Evolutionary conservation across 2,329 filamentous ascomycete species (phyloP), one percentile per base, ranked within the genome.

Genomic region (Cercospora berteroae): DNA sequence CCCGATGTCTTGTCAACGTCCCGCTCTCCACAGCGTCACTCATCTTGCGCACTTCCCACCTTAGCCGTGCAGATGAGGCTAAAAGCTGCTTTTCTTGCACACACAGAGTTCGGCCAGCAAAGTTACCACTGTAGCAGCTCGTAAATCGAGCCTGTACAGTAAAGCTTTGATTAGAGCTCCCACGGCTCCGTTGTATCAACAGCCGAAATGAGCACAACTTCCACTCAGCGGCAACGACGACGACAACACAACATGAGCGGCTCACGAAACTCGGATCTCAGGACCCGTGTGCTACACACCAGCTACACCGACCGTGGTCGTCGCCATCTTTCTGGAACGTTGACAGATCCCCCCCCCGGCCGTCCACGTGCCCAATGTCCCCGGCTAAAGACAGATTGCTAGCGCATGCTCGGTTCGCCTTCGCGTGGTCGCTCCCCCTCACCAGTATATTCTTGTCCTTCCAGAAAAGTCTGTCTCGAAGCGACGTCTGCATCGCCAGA

Each of bases 401-500:
- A 63, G 60, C 48, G 48, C 44, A 25, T 33, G 27, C 50, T 57
- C 18, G 50, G n/a, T 52, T 60, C 44, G 55, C 50, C 44, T n/a
- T 23, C 57, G 36, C 23, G 16, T 33, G 56, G 20, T 55, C 31
- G 39, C 16, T 60, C 50, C 61, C 61, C 61, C 50, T 58, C 61
- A 58, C 31, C 1, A 31, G 27, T 31, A 33, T 58, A 31, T 57
- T 57, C 25, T 63, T 44, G 65, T 66, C 16, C 60, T 70, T 70
- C 66, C 63, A 70, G 64, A 68, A 62, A 52, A 65, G 58, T 44
- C 27, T 56, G 56, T 63, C 57, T n/a, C 52, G 23, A 60, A 42
- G 60, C 60, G 25, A 64, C 65, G 68, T 36, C 64, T 65, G 63
- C 63, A 64, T 57, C 16, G 52, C 20, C 39, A 60, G 56, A 42